Evolutionary conservation across 208 protist species (phyloP).

Genomic region (Trypanosoma melophagium): DNA sequence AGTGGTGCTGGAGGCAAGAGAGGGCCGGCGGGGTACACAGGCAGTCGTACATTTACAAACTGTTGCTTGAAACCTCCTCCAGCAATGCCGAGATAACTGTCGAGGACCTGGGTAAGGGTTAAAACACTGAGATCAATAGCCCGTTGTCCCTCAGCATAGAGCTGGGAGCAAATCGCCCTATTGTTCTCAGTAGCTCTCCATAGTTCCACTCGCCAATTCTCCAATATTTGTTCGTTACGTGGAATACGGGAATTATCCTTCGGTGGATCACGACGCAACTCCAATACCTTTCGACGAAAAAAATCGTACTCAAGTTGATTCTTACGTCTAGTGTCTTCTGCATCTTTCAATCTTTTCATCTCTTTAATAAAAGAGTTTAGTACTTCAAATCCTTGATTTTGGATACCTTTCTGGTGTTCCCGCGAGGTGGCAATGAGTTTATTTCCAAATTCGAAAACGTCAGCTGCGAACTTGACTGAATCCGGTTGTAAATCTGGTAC

Average conservation of each 20-base stretch:
- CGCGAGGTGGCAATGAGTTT: slow-evolving; percentile 49
- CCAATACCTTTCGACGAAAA: slow-evolving; percentile 70
- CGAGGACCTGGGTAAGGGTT: slow-evolving; percentile 48
- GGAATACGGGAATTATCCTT: slow-evolving; percentile 69
- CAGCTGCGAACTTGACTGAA: slow-evolving; percentile 49
- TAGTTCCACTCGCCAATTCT: slow-evolving; percentile 76
- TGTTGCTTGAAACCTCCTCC: slow-evolving; percentile 47
- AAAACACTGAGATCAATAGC: slow-evolving; percentile 65
- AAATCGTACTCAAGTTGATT: slow-evolving; percentile 80
- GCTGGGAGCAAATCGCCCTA: slow-evolving; percentile 56
- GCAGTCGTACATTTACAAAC: slow-evolving; percentile 48
- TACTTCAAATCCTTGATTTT: slow-evolving; percentile 59
- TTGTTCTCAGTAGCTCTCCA: slow-evolving; percentile 66
- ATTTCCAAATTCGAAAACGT: slow-evolving; percentile 50
- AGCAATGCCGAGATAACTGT: slow-evolving; percentile 53
- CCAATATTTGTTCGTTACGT: slow-evolving; percentile 74
- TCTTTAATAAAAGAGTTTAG: slow-evolving; percentile 51
- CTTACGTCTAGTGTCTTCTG: slow-evolving; percentile 53
- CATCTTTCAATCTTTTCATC: slow-evolving; percentile 45
- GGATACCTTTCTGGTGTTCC: slow-evolving; percentile 61
- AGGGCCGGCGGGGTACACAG: slow-evolving; percentile 43
- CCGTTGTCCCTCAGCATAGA: slow-evolving; percentile 60
- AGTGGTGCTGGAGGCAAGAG: slow-evolving; percentile 56
- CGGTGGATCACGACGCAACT: slow-evolving; percentile 45
- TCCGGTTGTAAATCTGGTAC: slow-evolving; percentile 59